phyloP scores from a whole-genome alignment of 805 yeast genomes.

The Candida maltosa region DNA sequence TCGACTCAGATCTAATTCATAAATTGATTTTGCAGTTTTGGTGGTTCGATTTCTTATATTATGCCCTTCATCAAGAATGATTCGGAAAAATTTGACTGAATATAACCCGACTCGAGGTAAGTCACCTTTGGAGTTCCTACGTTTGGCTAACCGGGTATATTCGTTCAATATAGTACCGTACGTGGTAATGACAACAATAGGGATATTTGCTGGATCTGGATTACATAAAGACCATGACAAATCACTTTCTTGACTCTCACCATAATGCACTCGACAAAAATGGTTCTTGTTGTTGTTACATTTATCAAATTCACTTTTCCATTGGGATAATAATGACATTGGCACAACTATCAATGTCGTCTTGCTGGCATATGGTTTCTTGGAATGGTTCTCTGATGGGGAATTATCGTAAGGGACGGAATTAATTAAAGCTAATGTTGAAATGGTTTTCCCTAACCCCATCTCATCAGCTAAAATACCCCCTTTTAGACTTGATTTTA shows the following conservation, averaged over 20 bases:
- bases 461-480: conserved; percentile 94
- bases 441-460: conserved; percentile 94
- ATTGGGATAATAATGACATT: conserved; percentile 85
- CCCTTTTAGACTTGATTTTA: conserved; percentile 62
- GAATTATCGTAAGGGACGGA: conserved; percentile 54
- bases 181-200: conserved; percentile 74
- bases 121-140: conserved; percentile 19
- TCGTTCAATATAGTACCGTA: conserved; percentile 86
- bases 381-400: conserved; percentile 7
- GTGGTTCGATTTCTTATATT: conserved; percentile 77
- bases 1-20: conserved; percentile 58
- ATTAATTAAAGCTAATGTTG: conserved; percentile 70
- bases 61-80: conserved; percentile 89
- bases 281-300: conserved; percentile 46
- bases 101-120: conserved; percentile 53
- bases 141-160: conserved; percentile 46
- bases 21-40: conserved; percentile 75
- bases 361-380: conserved; percentile 52
- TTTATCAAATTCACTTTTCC: conserved; percentile 77
- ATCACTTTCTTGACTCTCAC: conserved; percentile 54
- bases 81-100: conserved; percentile 69
- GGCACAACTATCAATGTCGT: conserved; percentile 85
- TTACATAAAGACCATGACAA: conserved; percentile 44
- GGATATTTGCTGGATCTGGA: conserved; percentile 39
- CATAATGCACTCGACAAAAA: conserved; percentile 69